phyloP scores from a whole-genome alignment of 345 rosid genomes.

The Xanthoceras sorbifolium region DNA sequence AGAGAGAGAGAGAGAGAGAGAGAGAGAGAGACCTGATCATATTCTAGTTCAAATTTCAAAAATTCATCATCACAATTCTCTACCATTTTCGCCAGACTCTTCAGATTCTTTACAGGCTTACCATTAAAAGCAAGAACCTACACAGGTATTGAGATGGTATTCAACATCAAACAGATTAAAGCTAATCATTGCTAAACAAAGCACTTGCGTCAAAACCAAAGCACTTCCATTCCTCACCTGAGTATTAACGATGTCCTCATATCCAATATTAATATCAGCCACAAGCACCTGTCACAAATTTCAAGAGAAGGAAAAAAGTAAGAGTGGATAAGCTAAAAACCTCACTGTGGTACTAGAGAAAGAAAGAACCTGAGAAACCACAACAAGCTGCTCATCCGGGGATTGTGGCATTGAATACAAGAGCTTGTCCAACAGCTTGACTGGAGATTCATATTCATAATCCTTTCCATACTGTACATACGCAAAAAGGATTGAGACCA shows the following conservation, averaged over 20 bases:
- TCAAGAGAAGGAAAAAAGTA: background rate
- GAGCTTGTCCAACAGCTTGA: slow-evolving; percentile 68
- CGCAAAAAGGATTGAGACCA: background rate
- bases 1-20: background rate
- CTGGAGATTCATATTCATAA: slow-evolving; percentile 75
- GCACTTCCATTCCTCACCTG: slow-evolving; percentile 51
- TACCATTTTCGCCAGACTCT: slow-evolving; percentile 62
- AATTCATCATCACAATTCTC: slow-evolving; percentile 60
- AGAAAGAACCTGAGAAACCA: slow-evolving; percentile 63
- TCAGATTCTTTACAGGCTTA: slow-evolving; percentile 65
- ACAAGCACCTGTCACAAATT: slow-evolving; percentile 56
- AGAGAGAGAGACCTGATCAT: slow-evolving; percentile 51
- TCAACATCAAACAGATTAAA: background rate
- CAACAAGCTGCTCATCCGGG: slow-evolving; percentile 65
- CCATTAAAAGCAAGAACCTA: slow-evolving; percentile 66
- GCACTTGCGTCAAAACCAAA: background rate
- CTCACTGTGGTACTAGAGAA: background rate
- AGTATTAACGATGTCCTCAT: slow-evolving; percentile 73
- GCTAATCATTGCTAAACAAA: slow-evolving; percentile 1
- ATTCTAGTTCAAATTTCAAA: slow-evolving; percentile 63
- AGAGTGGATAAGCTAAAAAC: background rate
- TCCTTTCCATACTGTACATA: slow-evolving; percentile 64
- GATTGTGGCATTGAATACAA: slow-evolving; percentile 64
- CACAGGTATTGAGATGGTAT: background rate
- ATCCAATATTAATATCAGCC: slow-evolving; percentile 67